Conservation (phyloP, 495 filamentous ascomycete genomes). For the Aspergillus bridgeri region DNA sequence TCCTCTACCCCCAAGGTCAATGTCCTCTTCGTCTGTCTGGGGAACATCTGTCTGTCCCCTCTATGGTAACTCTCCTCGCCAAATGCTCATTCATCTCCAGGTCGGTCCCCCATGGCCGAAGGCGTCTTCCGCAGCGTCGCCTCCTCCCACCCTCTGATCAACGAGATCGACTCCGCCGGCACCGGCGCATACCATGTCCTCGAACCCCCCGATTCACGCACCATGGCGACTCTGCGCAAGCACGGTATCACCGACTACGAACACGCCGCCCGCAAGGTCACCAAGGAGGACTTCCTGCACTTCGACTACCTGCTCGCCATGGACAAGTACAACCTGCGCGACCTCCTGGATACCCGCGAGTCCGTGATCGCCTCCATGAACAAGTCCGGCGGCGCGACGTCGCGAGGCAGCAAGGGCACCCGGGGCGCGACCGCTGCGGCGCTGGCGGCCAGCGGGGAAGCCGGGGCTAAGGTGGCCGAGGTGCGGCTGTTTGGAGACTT, state of each 20-base stretch:
- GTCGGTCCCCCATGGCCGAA: conserved; percentile 89
- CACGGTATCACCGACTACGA: conserved; percentile 73
- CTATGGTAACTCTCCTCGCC: conserved; percentile 7
- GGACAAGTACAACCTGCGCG: conserved; percentile 78
- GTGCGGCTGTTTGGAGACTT: conserved; percentile 87
- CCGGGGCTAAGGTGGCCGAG: conserved; percentile 39
- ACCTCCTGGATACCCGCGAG: conserved; percentile 58
- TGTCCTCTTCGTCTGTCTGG: conserved; percentile 92
- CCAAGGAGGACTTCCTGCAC: conserved; percentile 64
- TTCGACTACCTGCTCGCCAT: conserved; percentile 96
- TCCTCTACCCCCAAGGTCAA: conserved; percentile 48
- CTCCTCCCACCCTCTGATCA: conserved; percentile 56
- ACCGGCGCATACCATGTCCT: conserved; percentile 81
- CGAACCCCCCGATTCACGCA: conserved; percentile 73
- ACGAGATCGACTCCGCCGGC: conserved; percentile 80
- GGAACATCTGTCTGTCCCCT: conserved; percentile 76
- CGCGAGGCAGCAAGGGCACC: conserved; percentile 21
- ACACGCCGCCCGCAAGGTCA: conserved; percentile 75
- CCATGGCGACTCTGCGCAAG: conserved; percentile 71
- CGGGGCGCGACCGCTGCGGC: conserved; percentile 27
- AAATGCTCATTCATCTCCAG: conserved; percentile 23
- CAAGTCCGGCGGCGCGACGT: conserved; percentile 25
- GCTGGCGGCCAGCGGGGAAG: conserved; percentile 28
- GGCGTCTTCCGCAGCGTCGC: conserved; percentile 78
- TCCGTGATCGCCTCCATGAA: conserved; percentile 49